Conservation (phyloP, 106 monocot genomes). For the Hemerocallis citrina region DNA sequence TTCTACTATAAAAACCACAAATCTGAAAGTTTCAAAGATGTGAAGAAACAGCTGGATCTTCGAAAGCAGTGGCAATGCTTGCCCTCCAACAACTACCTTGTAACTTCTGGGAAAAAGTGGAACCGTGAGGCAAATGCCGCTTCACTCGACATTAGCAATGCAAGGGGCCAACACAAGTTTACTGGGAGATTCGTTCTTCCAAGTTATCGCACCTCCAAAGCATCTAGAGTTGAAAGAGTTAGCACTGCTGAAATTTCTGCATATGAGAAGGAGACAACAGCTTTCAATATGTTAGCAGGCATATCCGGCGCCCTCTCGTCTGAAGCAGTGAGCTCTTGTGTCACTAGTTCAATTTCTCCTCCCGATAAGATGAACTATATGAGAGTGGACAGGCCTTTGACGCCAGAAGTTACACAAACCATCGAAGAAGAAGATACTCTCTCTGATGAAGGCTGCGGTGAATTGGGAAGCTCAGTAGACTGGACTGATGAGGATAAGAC, state of each 20-base stretch:
- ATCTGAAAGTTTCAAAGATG: constrained; percentile 59
- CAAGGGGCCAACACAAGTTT: constrained; percentile 16
- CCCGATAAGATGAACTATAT: constrained; percentile 25
- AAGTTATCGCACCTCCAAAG: constrained; percentile 12
- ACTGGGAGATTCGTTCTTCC: constrained; percentile 9
- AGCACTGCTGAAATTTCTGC: constrained; percentile 17
- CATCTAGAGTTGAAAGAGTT: constrained; percentile 14
- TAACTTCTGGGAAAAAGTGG: constrained; percentile 52
- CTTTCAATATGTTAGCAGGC: constrained; percentile 41
- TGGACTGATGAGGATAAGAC: constrained; percentile 90
- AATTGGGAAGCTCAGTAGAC: constrained; percentile 39
- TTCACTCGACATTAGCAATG: constrained; percentile 39
- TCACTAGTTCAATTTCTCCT: constrained; percentile 48
- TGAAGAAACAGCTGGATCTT: constrained; percentile 36
- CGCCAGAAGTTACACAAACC: constrained; percentile 22
- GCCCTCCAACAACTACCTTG: constrained; percentile 21
- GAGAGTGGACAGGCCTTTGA: constrained; percentile 9
- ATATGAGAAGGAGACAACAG: constrained; percentile 35
- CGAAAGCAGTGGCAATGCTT: constrained; percentile 34
- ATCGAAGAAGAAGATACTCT: constrained; percentile 49
- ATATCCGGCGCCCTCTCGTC: constrained; percentile 47
- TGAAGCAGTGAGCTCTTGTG: constrained; percentile 65
- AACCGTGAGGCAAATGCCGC: constrained; percentile 32
- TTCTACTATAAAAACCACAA: constrained; percentile 95
- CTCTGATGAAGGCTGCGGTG: constrained; percentile 62